These are phyloP conservation scores for Wakefieldia striispora DNA, from an alignment of 768 basidiomycete species.

Conservation along the genomic window DNA sequence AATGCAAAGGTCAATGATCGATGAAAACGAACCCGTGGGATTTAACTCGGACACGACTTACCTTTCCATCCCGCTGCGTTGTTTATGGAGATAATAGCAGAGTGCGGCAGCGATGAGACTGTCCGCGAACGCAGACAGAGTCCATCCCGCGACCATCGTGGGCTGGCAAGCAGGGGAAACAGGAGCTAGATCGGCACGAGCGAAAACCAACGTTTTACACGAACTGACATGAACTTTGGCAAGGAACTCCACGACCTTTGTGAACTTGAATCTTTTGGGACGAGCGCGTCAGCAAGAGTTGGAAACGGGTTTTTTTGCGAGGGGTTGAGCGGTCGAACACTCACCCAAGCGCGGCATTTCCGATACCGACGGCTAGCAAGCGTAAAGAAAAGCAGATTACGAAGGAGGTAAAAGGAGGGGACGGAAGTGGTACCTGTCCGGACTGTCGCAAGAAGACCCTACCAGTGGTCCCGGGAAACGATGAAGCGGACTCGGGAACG, in stretches of 20 bases:
- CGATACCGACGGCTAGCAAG: slow-evolving; percentile 9
- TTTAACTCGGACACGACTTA: background rate
- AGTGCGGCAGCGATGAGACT: slow-evolving; percentile 6
- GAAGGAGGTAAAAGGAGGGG: background rate
- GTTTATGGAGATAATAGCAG: slow-evolving; percentile 11
- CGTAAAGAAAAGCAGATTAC: background rate
- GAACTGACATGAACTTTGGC: slow-evolving; percentile 5
- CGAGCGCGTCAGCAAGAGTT: background rate
- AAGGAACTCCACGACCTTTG: background rate
- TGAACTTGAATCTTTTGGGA: slow-evolving; percentile 5
- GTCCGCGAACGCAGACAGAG: slow-evolving; percentile 7
- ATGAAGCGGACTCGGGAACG: no score
- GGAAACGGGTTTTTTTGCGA: background rate
- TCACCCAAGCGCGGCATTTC: background rate
- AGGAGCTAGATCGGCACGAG: background rate
- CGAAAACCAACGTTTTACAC: background rate
- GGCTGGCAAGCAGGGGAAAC: background rate
- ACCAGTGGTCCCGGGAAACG: no score
- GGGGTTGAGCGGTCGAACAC: background rate
- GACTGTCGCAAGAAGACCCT: slow-evolving; percentile 7
- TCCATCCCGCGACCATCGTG: slow-evolving; percentile 14
- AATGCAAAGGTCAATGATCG: background rate
- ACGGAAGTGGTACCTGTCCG: slow-evolving; percentile 6
- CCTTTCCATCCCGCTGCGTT: slow-evolving; percentile 11
- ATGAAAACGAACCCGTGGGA: no score